Evolutionary conservation across 345 rosid species (phyloP), one percentile per base, ranked within the genome.

Genomic region (Salix viminalis): DNA sequence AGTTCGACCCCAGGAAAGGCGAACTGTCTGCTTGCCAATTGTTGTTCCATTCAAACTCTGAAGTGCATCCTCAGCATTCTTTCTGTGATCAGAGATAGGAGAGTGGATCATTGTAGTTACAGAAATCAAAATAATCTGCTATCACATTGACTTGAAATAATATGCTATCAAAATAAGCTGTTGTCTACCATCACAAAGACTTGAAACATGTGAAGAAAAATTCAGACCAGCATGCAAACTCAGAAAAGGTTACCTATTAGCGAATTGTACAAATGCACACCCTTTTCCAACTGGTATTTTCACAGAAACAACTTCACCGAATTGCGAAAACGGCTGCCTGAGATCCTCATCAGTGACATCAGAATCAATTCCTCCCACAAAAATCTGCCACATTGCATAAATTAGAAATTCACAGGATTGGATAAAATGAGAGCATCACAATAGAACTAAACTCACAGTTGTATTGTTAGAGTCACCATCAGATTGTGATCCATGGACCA

Each of bases 1-100:
- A 73, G 82, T 93, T 72, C 98, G 92, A 60, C 98, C 98, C 99
- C 99, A 95, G 26, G 99, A 93, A 80, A 95, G 96, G 13, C 99
- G 94, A 70, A 95, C 94, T 21, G 93, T 88, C 80, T 96, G 96
- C 84, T 93, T 93, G 73, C 99, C 98, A 9, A 96, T 90, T 37
- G 83, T 85, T 64, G 93, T 87, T 71, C 92, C 97, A 24, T 91
- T 92, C 85, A 93, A 84, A 69, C 75, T 86, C 83, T 91, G 84
- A 64, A 96, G 83, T 32, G 99, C 94, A 34, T 89, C 94, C 89
- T 91, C 98, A 4, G 98, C 99, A 80, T 82, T 84, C 79, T 92
- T 91, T 88, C 99, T 96, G 81, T 69, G 74, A 83, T 79, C 65
- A 65, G 48, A 74, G 23, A 65, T 54, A 77, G 74, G 64, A 70